Percentiles rank a stretch among this genome's conserved stretches.
Evolutionary conservation across 805 yeast genomes (phyloP).

Genomic region (Scheffersomyces lignosus): DNA sequence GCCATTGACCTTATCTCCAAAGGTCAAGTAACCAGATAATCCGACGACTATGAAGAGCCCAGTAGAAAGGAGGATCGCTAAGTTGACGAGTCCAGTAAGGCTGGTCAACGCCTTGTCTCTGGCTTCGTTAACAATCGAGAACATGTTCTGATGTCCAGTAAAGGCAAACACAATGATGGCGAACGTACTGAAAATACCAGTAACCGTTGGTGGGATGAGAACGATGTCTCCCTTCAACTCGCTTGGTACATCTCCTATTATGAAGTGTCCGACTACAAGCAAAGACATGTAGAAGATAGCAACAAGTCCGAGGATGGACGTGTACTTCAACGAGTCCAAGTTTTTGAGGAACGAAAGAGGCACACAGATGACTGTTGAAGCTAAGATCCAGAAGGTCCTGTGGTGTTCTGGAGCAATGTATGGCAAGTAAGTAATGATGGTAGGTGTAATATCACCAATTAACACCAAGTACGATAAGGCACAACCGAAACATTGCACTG

Average conservation of each 20-base stretch:
- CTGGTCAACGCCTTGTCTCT: constrained; percentile 49
- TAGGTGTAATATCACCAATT: constrained; percentile 71
- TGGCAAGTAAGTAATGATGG: constrained; percentile 38
- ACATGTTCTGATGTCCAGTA: constrained; percentile 96
- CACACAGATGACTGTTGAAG: constrained; percentile 42
- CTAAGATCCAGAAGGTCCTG: constrained; percentile 62
- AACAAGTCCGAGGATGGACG: constrained; percentile 77
- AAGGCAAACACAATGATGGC: constrained; percentile 94
- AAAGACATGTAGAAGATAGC: constrained; percentile 78
- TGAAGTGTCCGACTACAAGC: constrained; percentile 71
- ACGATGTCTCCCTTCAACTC: constrained; percentile 28
- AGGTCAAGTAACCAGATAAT: constrained; percentile 78
- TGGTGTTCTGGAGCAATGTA: constrained; percentile 19
- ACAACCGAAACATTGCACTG: constrained; percentile 71
- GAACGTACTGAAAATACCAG: constrained; percentile 61
- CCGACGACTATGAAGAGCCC: constrained; percentile 72
- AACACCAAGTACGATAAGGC: constrained; percentile 67
- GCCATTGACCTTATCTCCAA: constrained; percentile 77
- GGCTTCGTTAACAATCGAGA: constrained; percentile 82
- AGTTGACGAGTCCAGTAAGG: constrained; percentile 47
- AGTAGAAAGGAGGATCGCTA: constrained; percentile 62
- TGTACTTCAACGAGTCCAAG: constrained; percentile 80
- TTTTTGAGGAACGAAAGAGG: constrained; percentile 74
- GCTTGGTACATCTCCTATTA: constrained; percentile 52
- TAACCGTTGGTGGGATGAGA: constrained; percentile 41